Evolutionary conservation across 2,329 filamentous ascomycete species (phyloP).

Genomic region (Zymoseptoria crescenta): DNA sequence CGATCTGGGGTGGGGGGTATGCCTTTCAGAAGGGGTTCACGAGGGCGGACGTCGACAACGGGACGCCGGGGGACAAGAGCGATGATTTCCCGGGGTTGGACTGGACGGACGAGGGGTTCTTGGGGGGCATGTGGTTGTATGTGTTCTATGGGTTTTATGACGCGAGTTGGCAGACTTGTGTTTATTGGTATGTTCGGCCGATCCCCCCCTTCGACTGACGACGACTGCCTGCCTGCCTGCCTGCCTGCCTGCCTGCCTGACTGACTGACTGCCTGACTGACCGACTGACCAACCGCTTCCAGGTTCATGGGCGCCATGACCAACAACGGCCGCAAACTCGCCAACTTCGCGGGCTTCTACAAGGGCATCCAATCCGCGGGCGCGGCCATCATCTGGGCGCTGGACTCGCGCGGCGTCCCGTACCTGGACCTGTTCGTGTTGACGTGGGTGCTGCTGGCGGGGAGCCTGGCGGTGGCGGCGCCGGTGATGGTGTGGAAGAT

Average conservation of each 20-base stretch:
- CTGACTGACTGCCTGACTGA: too few relatives aligned
- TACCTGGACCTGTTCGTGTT: conserved; percentile 66
- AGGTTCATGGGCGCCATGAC: conserved; percentile 84
- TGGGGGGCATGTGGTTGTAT: conserved; percentile 78
- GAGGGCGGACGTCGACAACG: conserved; percentile 30
- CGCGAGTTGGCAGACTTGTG: conserved; percentile 78
- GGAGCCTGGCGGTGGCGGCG: conserved; percentile 65
- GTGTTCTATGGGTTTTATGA: conserved; percentile 89
- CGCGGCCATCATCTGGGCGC: conserved; percentile 64
- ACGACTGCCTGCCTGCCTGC: too few relatives aligned
- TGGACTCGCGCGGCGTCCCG: conserved; percentile 55
- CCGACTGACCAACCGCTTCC: too few relatives aligned
- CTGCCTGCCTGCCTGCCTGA: too few relatives aligned
- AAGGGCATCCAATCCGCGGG: conserved; percentile 84
- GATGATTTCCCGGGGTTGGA: conserved; percentile 40
- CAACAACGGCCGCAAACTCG: conserved; percentile 85
- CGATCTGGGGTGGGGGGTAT: conserved; percentile 76
- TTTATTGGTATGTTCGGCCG: conserved; percentile 68
- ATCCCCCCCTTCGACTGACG: too few relatives aligned
- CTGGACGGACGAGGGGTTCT: conserved; percentile 60
- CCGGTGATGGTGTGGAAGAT: conserved; percentile 75
- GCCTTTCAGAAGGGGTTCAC: conserved; percentile 63
- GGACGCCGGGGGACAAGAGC: neutral
- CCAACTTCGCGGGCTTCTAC: conserved; percentile 87
- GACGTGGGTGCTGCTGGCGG: conserved; percentile 68